These are phyloP conservation scores for Solanum appendiculatum DNA, from an alignment of 257 asterid genomes.

Conservation along the genomic window DNA sequence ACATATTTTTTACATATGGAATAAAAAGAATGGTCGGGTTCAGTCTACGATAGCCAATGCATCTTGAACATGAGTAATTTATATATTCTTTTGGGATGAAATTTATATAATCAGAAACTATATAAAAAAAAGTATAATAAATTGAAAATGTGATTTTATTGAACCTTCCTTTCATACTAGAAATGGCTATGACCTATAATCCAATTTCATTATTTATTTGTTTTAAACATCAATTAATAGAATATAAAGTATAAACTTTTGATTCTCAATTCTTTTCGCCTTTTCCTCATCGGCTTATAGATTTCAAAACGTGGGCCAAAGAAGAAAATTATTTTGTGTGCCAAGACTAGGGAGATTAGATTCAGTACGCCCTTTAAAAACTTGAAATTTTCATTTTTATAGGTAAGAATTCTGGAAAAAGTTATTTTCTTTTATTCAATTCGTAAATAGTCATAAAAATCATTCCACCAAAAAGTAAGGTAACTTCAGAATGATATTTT, in stretches of 20 bases:
- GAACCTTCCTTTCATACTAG: not conserved
- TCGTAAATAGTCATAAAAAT: not conserved
- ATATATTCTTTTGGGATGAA: too few species aligned
- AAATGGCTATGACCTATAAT: not conserved
- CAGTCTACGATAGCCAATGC: not conserved
- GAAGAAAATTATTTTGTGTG: not conserved
- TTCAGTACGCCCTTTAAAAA: too few species aligned
- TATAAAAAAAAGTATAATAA: not conserved
- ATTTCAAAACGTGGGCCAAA: not conserved
- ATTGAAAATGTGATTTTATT: not conserved
- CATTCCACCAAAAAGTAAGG: not conserved
- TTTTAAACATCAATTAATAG: not conserved
- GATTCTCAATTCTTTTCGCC: not conserved
- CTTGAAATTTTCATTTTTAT: too few species aligned
- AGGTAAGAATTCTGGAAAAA: not conserved
- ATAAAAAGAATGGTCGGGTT: not conserved
- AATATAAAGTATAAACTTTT: not conserved
- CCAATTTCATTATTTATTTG: not conserved
- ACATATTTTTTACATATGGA: not conserved
- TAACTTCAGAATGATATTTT: too few species aligned
- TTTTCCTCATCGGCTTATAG: not conserved
- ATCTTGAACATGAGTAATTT: not conserved
- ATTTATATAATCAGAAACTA: too few species aligned
- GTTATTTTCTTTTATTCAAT: not conserved
- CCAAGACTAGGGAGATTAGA: not conserved